A percentile compares a stretch with the other conserved stretches of the same genome.
phyloP scores from a whole-genome alignment of 176 grass and related monocot genomes.

The Aegilops speltoides region DNA sequence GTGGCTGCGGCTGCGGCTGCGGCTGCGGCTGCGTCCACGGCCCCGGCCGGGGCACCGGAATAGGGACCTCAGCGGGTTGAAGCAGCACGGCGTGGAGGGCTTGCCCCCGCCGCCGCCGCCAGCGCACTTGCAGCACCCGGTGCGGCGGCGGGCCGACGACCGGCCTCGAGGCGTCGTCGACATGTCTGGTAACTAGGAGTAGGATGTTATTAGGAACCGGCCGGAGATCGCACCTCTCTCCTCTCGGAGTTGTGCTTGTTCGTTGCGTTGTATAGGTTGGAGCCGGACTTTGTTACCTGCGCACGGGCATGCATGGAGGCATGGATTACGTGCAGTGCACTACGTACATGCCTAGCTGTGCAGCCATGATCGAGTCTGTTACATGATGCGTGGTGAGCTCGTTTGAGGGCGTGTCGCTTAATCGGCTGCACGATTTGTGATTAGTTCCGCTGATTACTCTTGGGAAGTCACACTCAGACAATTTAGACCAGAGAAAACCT shows the following conservation, averaged over 20 bases:
- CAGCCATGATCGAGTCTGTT: background rate
- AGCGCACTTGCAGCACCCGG: slow-evolving; percentile 7
- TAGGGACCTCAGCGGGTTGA: slow-evolving; percentile 43
- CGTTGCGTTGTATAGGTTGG: slow-evolving; percentile 30
- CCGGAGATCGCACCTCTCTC: background rate
- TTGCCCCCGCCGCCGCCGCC: background rate
- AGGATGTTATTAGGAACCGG: background rate
- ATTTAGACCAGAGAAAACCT: background rate
- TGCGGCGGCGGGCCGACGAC: slow-evolving; percentile 43
- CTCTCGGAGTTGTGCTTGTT: background rate
- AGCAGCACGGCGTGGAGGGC: slow-evolving; percentile 26
- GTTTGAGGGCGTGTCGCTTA: slow-evolving; percentile 29
- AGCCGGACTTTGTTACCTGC: background rate
- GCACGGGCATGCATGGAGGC: background rate
- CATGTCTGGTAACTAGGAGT: slow-evolving; percentile 8
- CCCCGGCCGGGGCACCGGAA: slow-evolving; percentile 35
- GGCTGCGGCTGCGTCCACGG: slow-evolving; percentile 28
- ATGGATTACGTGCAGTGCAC: slow-evolving; percentile 39
- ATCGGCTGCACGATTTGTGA: slow-evolving; percentile 32
- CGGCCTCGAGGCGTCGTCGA: slow-evolving; percentile 44
- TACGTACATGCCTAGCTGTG: background rate
- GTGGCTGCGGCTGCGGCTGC: slow-evolving; percentile 20
- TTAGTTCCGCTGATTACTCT: background rate
- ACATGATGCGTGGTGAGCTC: slow-evolving; percentile 34
- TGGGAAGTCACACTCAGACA: background rate